Base-by-base conservation (phyloP, 2,329 filamentous ascomycete genomes). In the Lachnellula hyalina region DNA sequence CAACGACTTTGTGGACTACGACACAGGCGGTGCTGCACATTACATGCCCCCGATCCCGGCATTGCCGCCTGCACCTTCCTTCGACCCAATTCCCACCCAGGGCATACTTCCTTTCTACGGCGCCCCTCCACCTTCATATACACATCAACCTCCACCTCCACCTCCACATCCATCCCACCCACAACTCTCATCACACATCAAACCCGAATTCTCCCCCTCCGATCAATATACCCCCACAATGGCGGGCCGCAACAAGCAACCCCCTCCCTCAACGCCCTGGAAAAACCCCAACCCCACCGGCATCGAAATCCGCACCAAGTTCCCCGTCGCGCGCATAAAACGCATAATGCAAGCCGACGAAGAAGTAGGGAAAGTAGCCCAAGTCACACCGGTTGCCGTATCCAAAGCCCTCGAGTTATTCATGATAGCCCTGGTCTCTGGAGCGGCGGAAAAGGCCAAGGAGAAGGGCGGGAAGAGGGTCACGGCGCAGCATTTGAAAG, bases 341-440 rank as follows among this genome's bases (percentile, higher is more conserved):
- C 85, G 94, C 50, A 97, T 99, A 67, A 97, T 99, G 94, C 94
- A 99, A 74, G 93, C 93, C 11, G 94, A 99, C 68, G 94, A 99
- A 69, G 94, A 99, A 70, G 92, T 99, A 0, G 94, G 94, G 59
- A 99, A 99, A 74, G 94, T 99, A 9, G 92, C 94, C 4, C 94
- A 99, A 73, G 94, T 97, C 58, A 96, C 94, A 0, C 93, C 93
- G 15, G 95, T 96, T 54, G 94, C 93, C 25, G 93, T 97, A 45
- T 84, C 90, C 63, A 96, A 96, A 76, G 94, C 94, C 15, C 80
- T 99, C 6, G 94, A 99, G 74, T 80, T 99, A 8, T 99, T 99
- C 71, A 99, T 99, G 94, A 90, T 97, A 60, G 86, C 90, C 42
- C 80, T 99, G 54, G 93, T 97, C 58, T 86, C 86, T 28, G 93